phyloP scores from a whole-genome alignment of 192 early-diverging fungal genomes.

The Coemansia asiatica region DNA sequence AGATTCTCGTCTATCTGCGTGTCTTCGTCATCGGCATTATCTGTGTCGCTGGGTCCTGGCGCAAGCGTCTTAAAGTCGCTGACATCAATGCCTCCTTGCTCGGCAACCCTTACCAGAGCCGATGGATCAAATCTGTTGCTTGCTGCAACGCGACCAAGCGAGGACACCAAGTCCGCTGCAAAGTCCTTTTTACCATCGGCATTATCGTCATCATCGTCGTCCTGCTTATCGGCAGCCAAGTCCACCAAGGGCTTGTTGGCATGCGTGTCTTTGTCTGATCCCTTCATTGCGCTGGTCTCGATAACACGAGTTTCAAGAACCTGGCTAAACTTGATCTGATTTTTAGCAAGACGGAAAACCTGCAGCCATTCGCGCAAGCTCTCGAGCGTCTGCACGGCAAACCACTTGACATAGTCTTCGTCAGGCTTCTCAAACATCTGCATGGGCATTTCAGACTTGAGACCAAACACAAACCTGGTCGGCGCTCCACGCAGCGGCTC shows the following conservation, averaged over 20 bases:
- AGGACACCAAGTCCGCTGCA: slow-evolving; percentile 28
- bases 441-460: slow-evolving; percentile 77
- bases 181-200: slow-evolving; percentile 21
- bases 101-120: slow-evolving; percentile 31
- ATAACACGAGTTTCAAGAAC: slow-evolving; percentile 40
- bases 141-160: slow-evolving; percentile 29
- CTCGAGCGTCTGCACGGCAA: slow-evolving; percentile 45
- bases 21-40: slow-evolving; percentile 15
- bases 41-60: not conserved
- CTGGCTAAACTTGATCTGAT: slow-evolving; percentile 50
- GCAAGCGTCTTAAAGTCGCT: slow-evolving; percentile 41
- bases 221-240: slow-evolving; percentile 24
- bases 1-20: slow-evolving; percentile 8
- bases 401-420: slow-evolving; percentile 71
- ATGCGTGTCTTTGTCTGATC: slow-evolving; percentile 15
- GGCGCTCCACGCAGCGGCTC: slow-evolving; percentile 68
- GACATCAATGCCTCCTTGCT: slow-evolving; percentile 38
- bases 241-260: slow-evolving; percentile 43
- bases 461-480: slow-evolving; percentile 78
- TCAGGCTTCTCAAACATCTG: slow-evolving; percentile 81
- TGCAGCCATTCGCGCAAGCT: slow-evolving; percentile 45
- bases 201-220: slow-evolving; percentile 16
- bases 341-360: slow-evolving; percentile 44
- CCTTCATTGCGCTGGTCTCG: slow-evolving; percentile 22
- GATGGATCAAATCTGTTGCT: slow-evolving; percentile 36